Evolutionary conservation across 148 eudicot genomes (phyloP), one percentile per base, ranked within the genome.

Genomic region (Fagopyrum tataricum): DNA sequence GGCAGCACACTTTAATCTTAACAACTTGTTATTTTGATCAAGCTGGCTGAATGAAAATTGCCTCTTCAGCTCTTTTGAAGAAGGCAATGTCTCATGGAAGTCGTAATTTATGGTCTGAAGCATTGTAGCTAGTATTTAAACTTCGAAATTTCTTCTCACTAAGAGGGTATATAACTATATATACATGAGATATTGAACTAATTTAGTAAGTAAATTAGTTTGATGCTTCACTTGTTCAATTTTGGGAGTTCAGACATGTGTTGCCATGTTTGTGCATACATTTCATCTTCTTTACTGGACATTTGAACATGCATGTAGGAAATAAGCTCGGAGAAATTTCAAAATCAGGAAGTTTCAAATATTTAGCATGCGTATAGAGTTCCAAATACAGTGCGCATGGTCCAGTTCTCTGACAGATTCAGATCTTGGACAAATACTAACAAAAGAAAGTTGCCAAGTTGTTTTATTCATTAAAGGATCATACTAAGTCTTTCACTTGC

Each of bases 221-320:
- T 23, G 66, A 59, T 55, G 23, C 66, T 24, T 59, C 40, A 23
- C 39, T 10, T 59, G 40, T 39, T 10, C 15, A 59, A 39, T 37
- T 12, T 24, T 59, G 1, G 39, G 66, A 59, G 40, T 11, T 3
- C 10, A 24, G 26, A 59, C 40, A 59, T 59, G 39, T 15, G 26
- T 24, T 59, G 66, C 39, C 39, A 23, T 59, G 56, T 51, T 51
- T 51, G 56, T 51, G 40, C 66, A 56, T 59, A 59, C 37, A 24
- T 59, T 58, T 58, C 14, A 15, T 59, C 39, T 59, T 23, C 66
- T 24, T 59, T 24, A 39, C 12, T 59, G 66, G 66, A 59, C 26
- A 20, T 21, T 31, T 31, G 37, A 31, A 31, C 37, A 31, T 31
- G 37, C 37, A 31, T 31, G 37, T 31, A 31, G n/a, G n/a, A n/a